A percentile compares a stretch with the other conserved stretches of the same genome.
Evolutionary conservation across 768 basidiomycete genomes (phyloP).

Genomic region (Pisolithus sp.): DNA sequence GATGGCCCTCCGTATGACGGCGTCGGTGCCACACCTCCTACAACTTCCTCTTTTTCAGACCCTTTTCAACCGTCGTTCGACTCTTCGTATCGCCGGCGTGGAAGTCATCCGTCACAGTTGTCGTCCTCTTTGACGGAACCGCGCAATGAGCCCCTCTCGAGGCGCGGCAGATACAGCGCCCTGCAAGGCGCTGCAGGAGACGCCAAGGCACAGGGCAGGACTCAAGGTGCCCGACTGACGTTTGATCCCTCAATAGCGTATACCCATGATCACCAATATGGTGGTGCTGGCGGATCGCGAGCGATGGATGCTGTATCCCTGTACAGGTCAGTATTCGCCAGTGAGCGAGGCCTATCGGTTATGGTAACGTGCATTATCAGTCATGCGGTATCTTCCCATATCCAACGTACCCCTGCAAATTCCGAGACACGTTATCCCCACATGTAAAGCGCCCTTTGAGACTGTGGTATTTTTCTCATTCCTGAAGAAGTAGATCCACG

Average conservation of each 20-base stretch:
- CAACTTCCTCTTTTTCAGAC: constrained; percentile 18
- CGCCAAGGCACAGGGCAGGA: constrained; percentile 1
- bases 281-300: constrained; percentile 9
- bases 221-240: constrained; percentile 14
- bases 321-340: constrained; percentile 45
- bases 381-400: constrained; percentile 48
- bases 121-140: constrained; percentile 2
- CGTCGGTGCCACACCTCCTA: constrained; percentile 11
- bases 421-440: constrained; percentile 9
- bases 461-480: not conserved
- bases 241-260: constrained; percentile 50
- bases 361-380: constrained; percentile 24
- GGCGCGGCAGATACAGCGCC: constrained; percentile 14
- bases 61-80: constrained; percentile 16
- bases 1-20: constrained; percentile 32
- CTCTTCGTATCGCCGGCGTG: constrained; percentile 9
- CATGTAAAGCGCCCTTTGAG: constrained; percentile 15
- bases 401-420: constrained; percentile 17
- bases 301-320: constrained; percentile 34
- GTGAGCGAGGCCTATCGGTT: not conserved
- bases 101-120: constrained; percentile 5
- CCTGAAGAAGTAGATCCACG: not conserved
- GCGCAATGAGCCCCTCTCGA: constrained; percentile 10
- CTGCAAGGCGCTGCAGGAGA: constrained; percentile 2
- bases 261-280: constrained; percentile 11